Evolutionary conservation across 2,329 filamentous ascomycete species (phyloP).

Genomic region (Neophaeococcomyces mojaviensis): DNA sequence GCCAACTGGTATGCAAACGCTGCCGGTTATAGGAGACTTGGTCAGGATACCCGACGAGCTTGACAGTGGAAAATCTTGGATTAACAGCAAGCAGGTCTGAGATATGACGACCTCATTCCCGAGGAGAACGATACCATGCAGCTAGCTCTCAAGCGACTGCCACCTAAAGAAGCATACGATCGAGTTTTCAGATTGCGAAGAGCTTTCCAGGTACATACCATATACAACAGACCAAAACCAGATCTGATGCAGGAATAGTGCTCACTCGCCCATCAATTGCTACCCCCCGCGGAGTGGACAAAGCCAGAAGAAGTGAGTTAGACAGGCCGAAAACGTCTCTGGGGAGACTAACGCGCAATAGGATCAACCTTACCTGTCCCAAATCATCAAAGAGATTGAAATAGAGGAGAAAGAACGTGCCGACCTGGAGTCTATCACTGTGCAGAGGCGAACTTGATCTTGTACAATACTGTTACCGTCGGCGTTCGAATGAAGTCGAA

Average conservation of each 20-base stretch:
- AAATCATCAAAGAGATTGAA: constrained; percentile 63
- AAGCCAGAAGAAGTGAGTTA: constrained; percentile 57
- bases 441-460: constrained; percentile 33
- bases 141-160: constrained; percentile 81
- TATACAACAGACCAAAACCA: neutral
- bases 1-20: constrained; percentile 84
- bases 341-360: constrained; percentile 27
- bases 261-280: constrained; percentile 58
- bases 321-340: neutral
- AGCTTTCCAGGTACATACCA: constrained; percentile 67
- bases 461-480: constrained; percentile 3
- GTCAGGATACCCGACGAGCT: constrained; percentile 46
- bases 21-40: constrained; percentile 86
- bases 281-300: constrained; percentile 59
- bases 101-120: constrained; percentile 87
- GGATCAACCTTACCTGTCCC: constrained; percentile 60
- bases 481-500: constrained; percentile 2
- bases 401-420: constrained; percentile 58
- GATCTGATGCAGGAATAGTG: constrained; percentile 38
- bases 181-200: constrained; percentile 94
- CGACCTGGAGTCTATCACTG: constrained; percentile 60
- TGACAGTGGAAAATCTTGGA: constrained; percentile 4
- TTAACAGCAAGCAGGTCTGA: constrained; percentile 35
- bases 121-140: constrained; percentile 86
- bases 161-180: constrained; percentile 87